These are phyloP conservation scores for Boletus sensibilis DNA, from an alignment of 768 basidiomycete genomes.

Conservation along the genomic window DNA sequence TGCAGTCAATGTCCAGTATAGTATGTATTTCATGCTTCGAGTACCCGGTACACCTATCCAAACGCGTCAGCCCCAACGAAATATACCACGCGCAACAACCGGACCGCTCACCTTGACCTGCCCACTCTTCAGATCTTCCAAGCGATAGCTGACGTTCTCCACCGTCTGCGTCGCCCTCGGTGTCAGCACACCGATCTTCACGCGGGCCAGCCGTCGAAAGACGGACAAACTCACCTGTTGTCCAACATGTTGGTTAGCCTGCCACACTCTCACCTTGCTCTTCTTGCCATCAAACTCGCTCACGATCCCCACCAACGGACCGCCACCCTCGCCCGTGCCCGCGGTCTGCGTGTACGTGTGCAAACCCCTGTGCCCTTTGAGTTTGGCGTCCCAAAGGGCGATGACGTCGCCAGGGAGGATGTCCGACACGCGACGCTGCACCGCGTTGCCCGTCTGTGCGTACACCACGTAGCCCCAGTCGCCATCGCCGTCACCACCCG, in stretches of 20 bases:
- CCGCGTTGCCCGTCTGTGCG: slow-evolving; percentile 60
- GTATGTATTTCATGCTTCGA: slow-evolving; percentile 35
- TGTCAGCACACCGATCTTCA: slow-evolving; percentile 34
- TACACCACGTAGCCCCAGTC: slow-evolving; percentile 75
- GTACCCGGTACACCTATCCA: slow-evolving; percentile 39
- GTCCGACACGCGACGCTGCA: slow-evolving; percentile 73
- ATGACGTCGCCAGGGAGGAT: slow-evolving; percentile 87
- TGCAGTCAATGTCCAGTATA: background rate
- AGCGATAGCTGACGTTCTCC: slow-evolving; percentile 78
- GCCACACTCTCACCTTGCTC: slow-evolving; percentile 78
- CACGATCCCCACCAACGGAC: slow-evolving; percentile 69
- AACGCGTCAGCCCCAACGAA: slow-evolving; percentile 8
- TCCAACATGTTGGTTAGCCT: slow-evolving; percentile 84
- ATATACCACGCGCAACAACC: background rate
- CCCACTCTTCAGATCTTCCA: slow-evolving; percentile 89
- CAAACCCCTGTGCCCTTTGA: slow-evolving; percentile 80
- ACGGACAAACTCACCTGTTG: slow-evolving; percentile 60
- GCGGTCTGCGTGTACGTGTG: slow-evolving; percentile 63
- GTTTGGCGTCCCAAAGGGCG: slow-evolving; percentile 67
- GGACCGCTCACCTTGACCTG: slow-evolving; percentile 57
- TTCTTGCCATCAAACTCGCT: slow-evolving; percentile 85
- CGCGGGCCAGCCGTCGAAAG: slow-evolving; percentile 27
- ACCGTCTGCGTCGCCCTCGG: slow-evolving; percentile 50
- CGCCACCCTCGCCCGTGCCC: slow-evolving; percentile 35
- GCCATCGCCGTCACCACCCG: slow-evolving; percentile 28